These are phyloP conservation scores for Ogataea siamensis DNA, from an alignment of 805 yeast species.

Conservation along the genomic window DNA sequence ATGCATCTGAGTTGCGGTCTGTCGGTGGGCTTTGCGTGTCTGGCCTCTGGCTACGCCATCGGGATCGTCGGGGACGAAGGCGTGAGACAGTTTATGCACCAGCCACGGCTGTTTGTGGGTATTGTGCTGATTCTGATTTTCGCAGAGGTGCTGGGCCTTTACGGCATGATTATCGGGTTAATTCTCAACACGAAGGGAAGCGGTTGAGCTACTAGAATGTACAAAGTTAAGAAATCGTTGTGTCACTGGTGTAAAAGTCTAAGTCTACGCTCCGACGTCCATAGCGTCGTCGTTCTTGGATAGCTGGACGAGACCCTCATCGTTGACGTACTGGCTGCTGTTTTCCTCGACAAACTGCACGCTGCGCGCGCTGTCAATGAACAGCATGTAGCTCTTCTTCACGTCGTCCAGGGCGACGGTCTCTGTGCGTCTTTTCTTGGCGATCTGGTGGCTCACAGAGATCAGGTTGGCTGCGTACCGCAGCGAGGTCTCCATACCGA, in stretches of 20 bases:
- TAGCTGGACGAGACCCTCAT: slow-evolving; percentile 68
- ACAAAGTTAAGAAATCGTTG: slow-evolving; percentile 2
- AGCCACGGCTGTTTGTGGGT: slow-evolving; percentile 96
- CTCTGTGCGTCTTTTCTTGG: slow-evolving; percentile 72
- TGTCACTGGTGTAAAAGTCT: slow-evolving; percentile 1
- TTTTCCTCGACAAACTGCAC: slow-evolving; percentile 60
- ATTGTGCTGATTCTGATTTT: slow-evolving; percentile 97
- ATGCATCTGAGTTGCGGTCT: slow-evolving; percentile 97
- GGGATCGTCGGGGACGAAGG: slow-evolving; percentile 99
- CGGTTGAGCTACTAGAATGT: slow-evolving; percentile 36
- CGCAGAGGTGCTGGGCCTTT: slow-evolving; percentile 96
- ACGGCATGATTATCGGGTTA: slow-evolving; percentile 94
- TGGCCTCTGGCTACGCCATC: slow-evolving; percentile 96
- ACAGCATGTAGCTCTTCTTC: slow-evolving; percentile 78
- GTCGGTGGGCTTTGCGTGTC: slow-evolving; percentile 93
- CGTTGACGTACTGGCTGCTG: slow-evolving; percentile 64
- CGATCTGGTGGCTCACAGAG: slow-evolving; percentile 85
- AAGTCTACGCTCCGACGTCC: slow-evolving; percentile 31
- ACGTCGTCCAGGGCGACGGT: slow-evolving; percentile 64
- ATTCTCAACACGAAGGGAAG: slow-evolving; percentile 88
- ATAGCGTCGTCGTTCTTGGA: slow-evolving; percentile 38
- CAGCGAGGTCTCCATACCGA: slow-evolving; percentile 76
- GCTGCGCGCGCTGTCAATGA: slow-evolving; percentile 83
- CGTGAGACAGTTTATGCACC: slow-evolving; percentile 96
- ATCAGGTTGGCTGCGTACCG: slow-evolving; percentile 90